A percentile compares a stretch with the other conserved stretches of the same genome.
Evolutionary conservation across 495 filamentous ascomycete genomes (phyloP).

Genomic region (Hypomontagnella submonticulosa): DNA sequence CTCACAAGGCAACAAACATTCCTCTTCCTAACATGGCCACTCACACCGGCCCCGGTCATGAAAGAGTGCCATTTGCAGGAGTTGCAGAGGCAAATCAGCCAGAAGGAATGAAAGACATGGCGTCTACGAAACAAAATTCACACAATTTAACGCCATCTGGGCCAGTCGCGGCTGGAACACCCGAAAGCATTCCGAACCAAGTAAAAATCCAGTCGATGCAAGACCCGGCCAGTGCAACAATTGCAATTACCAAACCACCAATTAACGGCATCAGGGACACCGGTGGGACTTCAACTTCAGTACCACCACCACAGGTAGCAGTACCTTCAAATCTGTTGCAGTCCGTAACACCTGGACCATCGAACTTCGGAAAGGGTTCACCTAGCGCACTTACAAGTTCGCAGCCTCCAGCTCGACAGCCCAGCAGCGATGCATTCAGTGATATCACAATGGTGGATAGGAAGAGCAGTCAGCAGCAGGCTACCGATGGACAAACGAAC

Average conservation of each 20-base stretch:
- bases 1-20: constrained; percentile 54
- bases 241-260: constrained; percentile 12
- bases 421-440: constrained; percentile 12
- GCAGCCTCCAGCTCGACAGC: constrained; percentile 2
- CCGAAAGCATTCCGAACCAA: constrained; percentile 41
- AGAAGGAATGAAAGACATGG: constrained; percentile 33
- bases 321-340: background rate
- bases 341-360: constrained; percentile 1
- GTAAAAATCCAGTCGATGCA: constrained; percentile 56
- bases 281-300: background rate
- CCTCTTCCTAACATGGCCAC: constrained; percentile 56
- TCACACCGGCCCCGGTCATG: constrained; percentile 66
- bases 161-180: constrained; percentile 28
- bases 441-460: constrained; percentile 22
- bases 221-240: constrained; percentile 45
- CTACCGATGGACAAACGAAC: constrained; percentile 7
- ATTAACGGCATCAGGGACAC: constrained; percentile 11
- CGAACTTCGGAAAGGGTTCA: background rate
- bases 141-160: constrained; percentile 24
- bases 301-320: constrained; percentile 4
- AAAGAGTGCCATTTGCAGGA: constrained; percentile 56
- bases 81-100: constrained; percentile 48
- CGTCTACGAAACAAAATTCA: constrained; percentile 21
- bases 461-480: constrained; percentile 13
- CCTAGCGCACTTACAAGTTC: background rate